Conservation (phyloP, 2,329 filamentous ascomycete species). For the Thelonectria blattea region DNA sequence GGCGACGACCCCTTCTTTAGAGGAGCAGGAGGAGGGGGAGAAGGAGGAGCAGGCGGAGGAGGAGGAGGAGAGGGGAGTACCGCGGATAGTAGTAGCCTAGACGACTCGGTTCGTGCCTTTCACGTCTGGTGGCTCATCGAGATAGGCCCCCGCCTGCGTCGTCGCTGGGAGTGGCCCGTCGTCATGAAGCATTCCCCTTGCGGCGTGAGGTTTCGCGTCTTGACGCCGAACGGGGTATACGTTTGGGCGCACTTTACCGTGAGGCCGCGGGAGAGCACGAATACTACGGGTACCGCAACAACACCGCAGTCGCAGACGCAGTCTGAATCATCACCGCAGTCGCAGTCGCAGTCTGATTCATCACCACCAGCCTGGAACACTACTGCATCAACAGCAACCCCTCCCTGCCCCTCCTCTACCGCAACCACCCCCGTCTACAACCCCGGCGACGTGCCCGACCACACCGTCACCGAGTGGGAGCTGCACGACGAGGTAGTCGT, state of each 20-base stretch:
- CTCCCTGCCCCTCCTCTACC: too few species aligned
- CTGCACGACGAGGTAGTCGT: not conserved
- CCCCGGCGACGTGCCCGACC: not conserved
- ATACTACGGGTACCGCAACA: too few species aligned
- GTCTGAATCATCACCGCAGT: too few species aligned
- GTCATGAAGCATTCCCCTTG: not conserved
- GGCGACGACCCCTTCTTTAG: conserved; percentile 4
- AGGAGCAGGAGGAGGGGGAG: not conserved
- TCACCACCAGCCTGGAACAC: too few species aligned
- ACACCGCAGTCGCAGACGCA: not conserved
- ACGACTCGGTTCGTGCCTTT: conserved; percentile 4
- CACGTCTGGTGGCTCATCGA: not conserved
- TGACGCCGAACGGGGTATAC: not conserved
- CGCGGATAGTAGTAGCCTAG: too few species aligned
- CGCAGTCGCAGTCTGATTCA: too few species aligned
- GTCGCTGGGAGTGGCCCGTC: not conserved
- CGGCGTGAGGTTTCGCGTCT: conserved; percentile 1
- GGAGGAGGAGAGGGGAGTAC: too few species aligned
- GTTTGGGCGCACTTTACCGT: conserved; percentile 4
- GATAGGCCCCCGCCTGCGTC: not conserved
- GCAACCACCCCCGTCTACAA: not conserved
- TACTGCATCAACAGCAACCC: too few species aligned
- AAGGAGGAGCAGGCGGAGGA: too few species aligned
- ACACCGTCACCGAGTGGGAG: conserved; percentile 1
- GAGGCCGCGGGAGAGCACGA: not conserved